A percentile compares a stretch with the other conserved stretches of the same genome.
Evolutionary conservation across 2,329 filamentous ascomycete species (phyloP).

Genomic region (Aspergillus unguis): DNA sequence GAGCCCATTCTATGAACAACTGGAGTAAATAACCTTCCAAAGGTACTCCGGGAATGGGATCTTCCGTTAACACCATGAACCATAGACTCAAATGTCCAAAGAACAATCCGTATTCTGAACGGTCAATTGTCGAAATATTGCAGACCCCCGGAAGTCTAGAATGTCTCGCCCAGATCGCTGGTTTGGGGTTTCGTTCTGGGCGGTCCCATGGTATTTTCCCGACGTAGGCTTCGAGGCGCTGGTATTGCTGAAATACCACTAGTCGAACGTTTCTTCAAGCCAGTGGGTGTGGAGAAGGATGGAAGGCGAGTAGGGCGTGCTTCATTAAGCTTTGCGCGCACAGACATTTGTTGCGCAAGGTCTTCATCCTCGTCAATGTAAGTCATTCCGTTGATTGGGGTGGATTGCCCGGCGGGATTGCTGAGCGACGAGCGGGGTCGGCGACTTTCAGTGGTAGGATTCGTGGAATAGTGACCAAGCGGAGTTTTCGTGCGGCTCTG

Average conservation of each 20-base stretch:
- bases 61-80: slow-evolving; percentile 10
- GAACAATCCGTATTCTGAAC: slow-evolving; percentile 14
- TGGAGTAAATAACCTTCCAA: slow-evolving; percentile 7
- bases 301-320: slow-evolving; percentile 36
- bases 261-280: slow-evolving; percentile 52
- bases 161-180: slow-evolving; percentile 58
- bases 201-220: slow-evolving; percentile 47
- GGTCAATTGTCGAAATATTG: slow-evolving; percentile 13
- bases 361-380: slow-evolving; percentile 52
- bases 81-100: background rate
- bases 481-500: slow-evolving; percentile 64
- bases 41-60: slow-evolving; percentile 10
- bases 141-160: slow-evolving; percentile 35
- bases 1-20: slow-evolving; percentile 18
- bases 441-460: slow-evolving; percentile 48
- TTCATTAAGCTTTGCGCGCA: slow-evolving; percentile 23
- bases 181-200: slow-evolving; percentile 49
- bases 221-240: slow-evolving; percentile 36
- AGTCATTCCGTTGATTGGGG: slow-evolving; percentile 56
- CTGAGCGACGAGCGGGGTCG: slow-evolving; percentile 71
- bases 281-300: slow-evolving; percentile 49
- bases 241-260: slow-evolving; percentile 43
- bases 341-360: slow-evolving; percentile 43
- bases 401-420: slow-evolving; percentile 54
- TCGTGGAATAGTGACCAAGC: slow-evolving; percentile 53